Evolutionary conservation across 371 early-diverging fungal genomes (phyloP), one percentile per base, ranked within the genome.

Genomic region (Sanchytrium tribonematis): DNA sequence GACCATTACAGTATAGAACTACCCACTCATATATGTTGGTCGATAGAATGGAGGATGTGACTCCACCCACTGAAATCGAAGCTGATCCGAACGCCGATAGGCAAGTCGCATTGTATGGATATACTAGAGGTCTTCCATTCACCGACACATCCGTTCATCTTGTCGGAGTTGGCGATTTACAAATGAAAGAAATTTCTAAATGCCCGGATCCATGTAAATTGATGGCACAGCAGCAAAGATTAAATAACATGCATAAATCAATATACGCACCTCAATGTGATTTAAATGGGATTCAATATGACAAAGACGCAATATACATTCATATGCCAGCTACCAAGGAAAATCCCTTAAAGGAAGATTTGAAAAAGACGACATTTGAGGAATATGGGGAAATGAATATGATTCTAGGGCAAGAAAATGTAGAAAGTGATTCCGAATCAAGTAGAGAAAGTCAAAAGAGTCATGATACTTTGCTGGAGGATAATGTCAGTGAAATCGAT

Each of bases 201-300:
- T 75, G 95, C 27, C 78, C 88, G 0, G 97, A 95, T 74, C 70
- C 70, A 16, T 70, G 70, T 66, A 90, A 87, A 76, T 80, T 85
- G 0, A 75, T 95, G 73, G 86, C 84, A 74, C 93, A 93, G 73
- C 89, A 92, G 74, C 85, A 90, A 72, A 93, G 91, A 77, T 80
- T 93, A 66, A 5, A 67, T 5, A 5, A 16, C 27, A 5, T 67
- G 5, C 28, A 67, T 27, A 27, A 29, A 27, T 17, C 17, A 16
- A 86, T 95, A 30, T 94, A 94, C 73, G 97, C 96, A n/a, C 97
- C 97, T 32, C 93, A 93, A 92, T 88, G 91, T 0, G 94, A 94
- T 73, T 89, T 97, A 1, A 92, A 90, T 73, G 97, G 97, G 67
- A 88, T 97, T 72, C 84, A 93, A 83, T 94, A 91, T 78, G 97